These are phyloP conservation scores for Sanguinoderma infundibulare DNA, from an alignment of 1,284 basidiomycete species.

Conservation along the genomic window DNA sequence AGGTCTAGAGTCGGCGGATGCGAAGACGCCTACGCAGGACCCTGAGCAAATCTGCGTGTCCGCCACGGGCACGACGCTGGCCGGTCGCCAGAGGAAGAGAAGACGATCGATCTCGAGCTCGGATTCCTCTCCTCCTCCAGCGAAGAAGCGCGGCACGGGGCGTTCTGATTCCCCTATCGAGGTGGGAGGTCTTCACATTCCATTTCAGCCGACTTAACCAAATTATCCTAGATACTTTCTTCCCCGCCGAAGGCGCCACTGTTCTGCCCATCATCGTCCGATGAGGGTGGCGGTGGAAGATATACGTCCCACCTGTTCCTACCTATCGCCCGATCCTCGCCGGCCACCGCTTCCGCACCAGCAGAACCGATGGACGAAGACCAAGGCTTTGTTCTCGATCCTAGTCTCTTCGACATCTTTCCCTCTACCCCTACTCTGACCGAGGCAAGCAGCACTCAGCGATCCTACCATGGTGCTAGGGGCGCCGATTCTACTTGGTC, in stretches of 20 bases:
- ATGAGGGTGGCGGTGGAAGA: conserved; percentile 5
- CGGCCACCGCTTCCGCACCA: conserved; percentile 8
- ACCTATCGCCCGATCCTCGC: background rate
- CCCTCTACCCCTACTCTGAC: conserved; percentile 25
- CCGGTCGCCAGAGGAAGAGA: conserved; percentile 10
- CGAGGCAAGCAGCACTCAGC: background rate
- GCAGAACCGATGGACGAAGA: conserved; percentile 22
- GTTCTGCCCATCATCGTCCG: conserved; percentile 14
- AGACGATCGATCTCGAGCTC: conserved; percentile 1
- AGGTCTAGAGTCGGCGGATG: background rate
- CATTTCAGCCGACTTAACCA: background rate
- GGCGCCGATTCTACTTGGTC: background rate
- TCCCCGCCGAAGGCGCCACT: conserved; percentile 14
- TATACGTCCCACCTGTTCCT: background rate
- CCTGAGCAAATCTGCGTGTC: background rate
- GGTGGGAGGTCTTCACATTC: background rate
- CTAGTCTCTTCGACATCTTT: conserved; percentile 37
- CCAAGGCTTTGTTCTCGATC: conserved; percentile 41
- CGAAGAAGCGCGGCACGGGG: background rate
- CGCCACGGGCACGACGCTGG: background rate
- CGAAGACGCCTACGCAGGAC: background rate
- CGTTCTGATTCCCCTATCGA: conserved; percentile 6
- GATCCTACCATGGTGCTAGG: background rate
- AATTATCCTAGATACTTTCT: background rate
- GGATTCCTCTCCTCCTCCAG: background rate